Conservation (phyloP, 768 basidiomycete genomes). For the Leccinum longicurvipes region DNA sequence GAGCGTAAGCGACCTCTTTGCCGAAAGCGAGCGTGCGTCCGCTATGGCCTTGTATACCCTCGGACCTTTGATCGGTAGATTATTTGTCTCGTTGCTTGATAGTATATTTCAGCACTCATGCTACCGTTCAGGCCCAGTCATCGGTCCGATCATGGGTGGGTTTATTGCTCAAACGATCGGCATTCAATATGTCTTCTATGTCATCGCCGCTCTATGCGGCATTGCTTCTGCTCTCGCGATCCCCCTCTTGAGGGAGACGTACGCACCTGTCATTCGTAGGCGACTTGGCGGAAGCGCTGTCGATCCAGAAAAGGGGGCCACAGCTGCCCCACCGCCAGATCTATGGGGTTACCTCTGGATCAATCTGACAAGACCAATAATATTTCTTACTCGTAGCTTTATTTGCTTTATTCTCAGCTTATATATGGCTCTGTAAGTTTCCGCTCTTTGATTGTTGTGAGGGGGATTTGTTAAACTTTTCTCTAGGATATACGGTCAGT, state of each 20-base stretch:
- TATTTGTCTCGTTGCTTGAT: conserved; percentile 3
- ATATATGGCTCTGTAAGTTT: conserved; percentile 69
- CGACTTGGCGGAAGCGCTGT: conserved; percentile 36
- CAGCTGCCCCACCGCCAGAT: conserved; percentile 22
- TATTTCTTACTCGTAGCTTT: conserved; percentile 57
- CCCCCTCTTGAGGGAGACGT: conserved; percentile 70
- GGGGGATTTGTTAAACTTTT: neutral
- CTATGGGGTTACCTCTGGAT: conserved; percentile 49
- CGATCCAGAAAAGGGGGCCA: conserved; percentile 45
- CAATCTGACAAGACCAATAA: conserved; percentile 58
- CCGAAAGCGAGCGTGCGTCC: conserved; percentile 55
- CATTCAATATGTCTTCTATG: conserved; percentile 57
- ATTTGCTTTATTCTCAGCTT: conserved; percentile 70
- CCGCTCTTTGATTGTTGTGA: neutral
- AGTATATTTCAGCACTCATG: conserved; percentile 6
- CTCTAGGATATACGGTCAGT: conserved; percentile 55
- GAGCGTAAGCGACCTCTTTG: conserved; percentile 63
- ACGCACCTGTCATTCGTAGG: conserved; percentile 63
- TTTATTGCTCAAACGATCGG: conserved; percentile 60
- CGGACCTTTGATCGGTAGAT: conserved; percentile 57
- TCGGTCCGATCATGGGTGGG: conserved; percentile 65
- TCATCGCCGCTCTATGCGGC: conserved; percentile 44
- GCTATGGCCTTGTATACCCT: conserved; percentile 70
- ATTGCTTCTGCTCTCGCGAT: conserved; percentile 47
- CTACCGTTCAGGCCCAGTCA: conserved; percentile 36